phyloP scores from a whole-genome alignment of 2,329 filamentous ascomycete species.

The Aspergillus carbonarius region DNA sequence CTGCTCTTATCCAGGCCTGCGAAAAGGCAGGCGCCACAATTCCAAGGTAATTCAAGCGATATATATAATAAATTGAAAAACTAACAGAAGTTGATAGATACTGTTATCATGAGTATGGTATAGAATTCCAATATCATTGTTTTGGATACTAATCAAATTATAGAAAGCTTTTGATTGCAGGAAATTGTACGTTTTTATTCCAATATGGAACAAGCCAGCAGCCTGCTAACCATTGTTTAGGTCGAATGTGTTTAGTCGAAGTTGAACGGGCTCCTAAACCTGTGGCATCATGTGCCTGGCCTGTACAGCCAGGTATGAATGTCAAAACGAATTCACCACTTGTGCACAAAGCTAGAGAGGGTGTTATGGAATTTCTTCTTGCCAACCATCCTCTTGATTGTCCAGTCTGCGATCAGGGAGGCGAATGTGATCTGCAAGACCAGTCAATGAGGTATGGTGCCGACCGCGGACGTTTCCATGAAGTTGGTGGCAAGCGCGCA shows the following conservation, averaged over 20 bases:
- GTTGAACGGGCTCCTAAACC: slow-evolving; percentile 96
- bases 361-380: slow-evolving; percentile 97
- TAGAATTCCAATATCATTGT: not conserved
- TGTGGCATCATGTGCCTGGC: slow-evolving; percentile 97
- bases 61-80: not conserved
- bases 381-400: slow-evolving; percentile 96
- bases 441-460: slow-evolving; percentile 99
- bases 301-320: slow-evolving; percentile 96
- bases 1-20: slow-evolving; percentile 97
- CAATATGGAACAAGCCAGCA: not conserved
- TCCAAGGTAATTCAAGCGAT: slow-evolving; percentile 65
- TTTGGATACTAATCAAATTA: slow-evolving; percentile 24
- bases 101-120: slow-evolving; percentile 89
- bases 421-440: slow-evolving; percentile 98
- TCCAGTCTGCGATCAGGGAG: slow-evolving; percentile 97
- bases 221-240: slow-evolving; percentile 23
- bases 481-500: slow-evolving; percentile 90
- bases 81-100: slow-evolving; percentile 63
- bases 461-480: slow-evolving; percentile 95
- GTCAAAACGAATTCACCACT: slow-evolving; percentile 97
- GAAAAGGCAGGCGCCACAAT: slow-evolving; percentile 93
- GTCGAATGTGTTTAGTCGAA: slow-evolving; percentile 97
- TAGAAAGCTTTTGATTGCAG: slow-evolving; percentile 97
- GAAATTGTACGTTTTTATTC: slow-evolving; percentile 66
- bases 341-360: slow-evolving; percentile 95